These are phyloP conservation scores for Rasamsonia emersonii DNA, from an alignment of 2,329 filamentous ascomycete genomes.

Conservation along the genomic window DNA sequence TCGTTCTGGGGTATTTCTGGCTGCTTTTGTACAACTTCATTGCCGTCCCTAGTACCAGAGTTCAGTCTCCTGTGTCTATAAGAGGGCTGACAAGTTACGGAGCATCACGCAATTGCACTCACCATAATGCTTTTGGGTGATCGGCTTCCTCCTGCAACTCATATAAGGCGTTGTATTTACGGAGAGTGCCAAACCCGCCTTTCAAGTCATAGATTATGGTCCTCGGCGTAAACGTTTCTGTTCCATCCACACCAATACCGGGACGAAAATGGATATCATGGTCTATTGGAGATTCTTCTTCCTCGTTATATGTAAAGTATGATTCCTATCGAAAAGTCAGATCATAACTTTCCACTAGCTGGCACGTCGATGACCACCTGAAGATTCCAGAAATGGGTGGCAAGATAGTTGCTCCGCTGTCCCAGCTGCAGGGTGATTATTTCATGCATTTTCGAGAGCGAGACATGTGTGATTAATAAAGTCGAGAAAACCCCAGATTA, in stretches of 20 bases:
- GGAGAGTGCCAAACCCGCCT: conserved; percentile 79
- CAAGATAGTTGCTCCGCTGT: conserved; percentile 84
- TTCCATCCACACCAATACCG: conserved; percentile 71
- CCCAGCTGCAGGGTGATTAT: conserved; percentile 91
- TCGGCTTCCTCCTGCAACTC: conserved; percentile 42
- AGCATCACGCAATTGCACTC: no score
- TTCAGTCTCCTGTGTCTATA: conserved; percentile 4
- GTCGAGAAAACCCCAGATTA: no score
- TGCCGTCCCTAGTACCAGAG: conserved; percentile 48
- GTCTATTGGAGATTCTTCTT: conserved; percentile 60
- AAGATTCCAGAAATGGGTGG: conserved; percentile 95
- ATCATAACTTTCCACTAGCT: conserved; percentile 5
- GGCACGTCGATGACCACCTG: conserved; percentile 50
- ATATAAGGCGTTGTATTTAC: conserved; percentile 83
- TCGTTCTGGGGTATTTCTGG: conserved; percentile 58
- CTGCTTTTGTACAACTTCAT: conserved; percentile 60
- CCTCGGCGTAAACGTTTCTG: conserved; percentile 85
- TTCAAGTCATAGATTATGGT: conserved; percentile 94
- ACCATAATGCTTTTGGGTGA: conserved; percentile 37
- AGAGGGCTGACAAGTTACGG: no score
- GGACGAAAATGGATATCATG: conserved; percentile 85
- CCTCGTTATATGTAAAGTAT: conserved; percentile 79
- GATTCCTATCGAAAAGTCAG: conserved; percentile 58
- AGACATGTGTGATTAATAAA: no score
- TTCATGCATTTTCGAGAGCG: conserved; percentile 63